Evolutionary conservation across 1,139 yeast genomes (phyloP).

Genomic region (Sugiyamaella xylanicola): DNA sequence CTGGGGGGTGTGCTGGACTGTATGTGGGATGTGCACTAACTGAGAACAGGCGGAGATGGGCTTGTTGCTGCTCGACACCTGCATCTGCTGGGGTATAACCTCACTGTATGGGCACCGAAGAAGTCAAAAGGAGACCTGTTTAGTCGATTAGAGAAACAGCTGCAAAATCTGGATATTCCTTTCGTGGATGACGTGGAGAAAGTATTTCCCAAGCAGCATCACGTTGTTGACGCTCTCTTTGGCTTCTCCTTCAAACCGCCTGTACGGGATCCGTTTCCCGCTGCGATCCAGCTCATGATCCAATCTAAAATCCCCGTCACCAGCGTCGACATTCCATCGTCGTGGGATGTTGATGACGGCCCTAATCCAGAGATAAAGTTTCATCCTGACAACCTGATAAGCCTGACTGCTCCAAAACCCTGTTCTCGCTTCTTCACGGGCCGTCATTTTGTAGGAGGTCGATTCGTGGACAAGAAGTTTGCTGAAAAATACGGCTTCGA

Average conservation of each 20-base stretch:
- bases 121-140: constrained; percentile 43
- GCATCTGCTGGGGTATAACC: constrained; percentile 74
- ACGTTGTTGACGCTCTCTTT: constrained; percentile 79
- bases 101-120: constrained; percentile 55
- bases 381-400: constrained; percentile 67
- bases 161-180: constrained; percentile 56
- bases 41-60: constrained; percentile 75
- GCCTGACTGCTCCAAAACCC: constrained; percentile 93
- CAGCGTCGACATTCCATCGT: constrained; percentile 90
- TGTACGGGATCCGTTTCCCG: constrained; percentile 73
- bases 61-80: constrained; percentile 93
- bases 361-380: constrained; percentile 51
- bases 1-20: no score
- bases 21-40: background rate
- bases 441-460: constrained; percentile 83
- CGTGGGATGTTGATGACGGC: constrained; percentile 95
- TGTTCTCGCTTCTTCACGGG: constrained; percentile 59
- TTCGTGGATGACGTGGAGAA: constrained; percentile 44
- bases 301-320: constrained; percentile 56
- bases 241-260: constrained; percentile 96
- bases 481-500: constrained; percentile 75
- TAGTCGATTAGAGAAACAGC: constrained; percentile 55
- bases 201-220: constrained; percentile 41
- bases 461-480: constrained; percentile 67
- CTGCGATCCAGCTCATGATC: constrained; percentile 54